These are phyloP conservation scores for Phyllosticta capitalensis DNA, from an alignment of 2,329 filamentous ascomycete genomes.

Conservation along the genomic window DNA sequence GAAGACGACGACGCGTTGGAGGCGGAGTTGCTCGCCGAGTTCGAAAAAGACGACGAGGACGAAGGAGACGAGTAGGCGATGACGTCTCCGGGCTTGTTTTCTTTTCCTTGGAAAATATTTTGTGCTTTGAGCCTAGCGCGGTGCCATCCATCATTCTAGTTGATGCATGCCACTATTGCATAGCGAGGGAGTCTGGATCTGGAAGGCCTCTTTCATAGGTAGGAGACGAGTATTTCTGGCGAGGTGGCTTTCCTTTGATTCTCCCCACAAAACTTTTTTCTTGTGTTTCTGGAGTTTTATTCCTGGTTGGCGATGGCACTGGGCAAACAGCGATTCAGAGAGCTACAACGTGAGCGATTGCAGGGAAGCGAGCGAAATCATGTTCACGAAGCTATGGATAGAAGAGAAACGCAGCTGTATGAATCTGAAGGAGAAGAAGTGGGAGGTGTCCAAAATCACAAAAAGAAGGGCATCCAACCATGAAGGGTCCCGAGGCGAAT, in stretches of 20 bases:
- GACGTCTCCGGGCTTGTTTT: not conserved
- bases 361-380: not conserved
- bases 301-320: not conserved
- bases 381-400: not conserved
- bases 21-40: constrained; percentile 35
- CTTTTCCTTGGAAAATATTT: not conserved
- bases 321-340: not conserved
- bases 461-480: not conserved
- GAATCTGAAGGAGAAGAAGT: not conserved
- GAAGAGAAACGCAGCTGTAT: not conserved
- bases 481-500: not conserved
- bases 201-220: not conserved
- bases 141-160: not conserved
- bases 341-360: not conserved
- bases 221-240: not conserved
- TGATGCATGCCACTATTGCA: not conserved
- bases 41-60: constrained; percentile 21
- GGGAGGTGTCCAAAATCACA: not conserved
- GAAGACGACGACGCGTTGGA: constrained; percentile 51
- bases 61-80: constrained; percentile 23
- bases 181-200: not conserved
- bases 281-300: not conserved
- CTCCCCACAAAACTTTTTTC: not conserved
- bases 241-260: not conserved
- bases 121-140: not conserved